phyloP scores from a whole-genome alignment of 2,329 filamentous ascomycete genomes.

The Colletotrichum sp. region DNA sequence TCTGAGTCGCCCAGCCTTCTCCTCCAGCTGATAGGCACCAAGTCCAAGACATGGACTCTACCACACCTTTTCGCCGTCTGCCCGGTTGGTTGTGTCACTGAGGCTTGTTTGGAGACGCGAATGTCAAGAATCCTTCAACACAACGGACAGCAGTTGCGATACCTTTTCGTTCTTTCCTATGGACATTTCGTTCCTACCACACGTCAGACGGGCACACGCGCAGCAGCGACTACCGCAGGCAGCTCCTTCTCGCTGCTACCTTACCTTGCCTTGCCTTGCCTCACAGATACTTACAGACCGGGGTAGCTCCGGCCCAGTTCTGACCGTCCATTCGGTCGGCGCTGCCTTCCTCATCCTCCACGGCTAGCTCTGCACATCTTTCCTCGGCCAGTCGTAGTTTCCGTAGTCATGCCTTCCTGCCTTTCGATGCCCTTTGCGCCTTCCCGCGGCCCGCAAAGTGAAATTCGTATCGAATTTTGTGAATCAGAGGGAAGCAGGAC shows the following conservation, averaged over 20 bases:
- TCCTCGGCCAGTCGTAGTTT: neutral
- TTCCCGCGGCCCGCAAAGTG: neutral
- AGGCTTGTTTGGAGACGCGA: neutral
- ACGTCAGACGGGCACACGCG: neutral
- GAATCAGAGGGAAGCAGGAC: neutral
- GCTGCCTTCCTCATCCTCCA: neutral
- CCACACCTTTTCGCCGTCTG: neutral
- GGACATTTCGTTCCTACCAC: neutral
- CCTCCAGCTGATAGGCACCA: neutral
- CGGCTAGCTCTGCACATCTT: neutral
- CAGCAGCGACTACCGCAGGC: neutral
- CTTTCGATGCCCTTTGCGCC: neutral
- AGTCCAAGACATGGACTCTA: neutral
- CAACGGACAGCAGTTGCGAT: neutral
- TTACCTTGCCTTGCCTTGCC: neutral
- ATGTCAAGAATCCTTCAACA: neutral
- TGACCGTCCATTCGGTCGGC: neutral
- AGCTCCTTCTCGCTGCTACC: conserved; percentile 1
- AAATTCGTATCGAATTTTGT: neutral
- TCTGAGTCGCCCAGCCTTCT: neutral
- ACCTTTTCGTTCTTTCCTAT: neutral
- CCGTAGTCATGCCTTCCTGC: neutral
- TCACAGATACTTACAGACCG: neutral
- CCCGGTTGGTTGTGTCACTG: neutral
- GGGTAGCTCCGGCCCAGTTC: conserved; percentile 2